Conservation (phyloP, 2,329 filamentous ascomycete species). For the Cryphonectria parasitica region DNA sequence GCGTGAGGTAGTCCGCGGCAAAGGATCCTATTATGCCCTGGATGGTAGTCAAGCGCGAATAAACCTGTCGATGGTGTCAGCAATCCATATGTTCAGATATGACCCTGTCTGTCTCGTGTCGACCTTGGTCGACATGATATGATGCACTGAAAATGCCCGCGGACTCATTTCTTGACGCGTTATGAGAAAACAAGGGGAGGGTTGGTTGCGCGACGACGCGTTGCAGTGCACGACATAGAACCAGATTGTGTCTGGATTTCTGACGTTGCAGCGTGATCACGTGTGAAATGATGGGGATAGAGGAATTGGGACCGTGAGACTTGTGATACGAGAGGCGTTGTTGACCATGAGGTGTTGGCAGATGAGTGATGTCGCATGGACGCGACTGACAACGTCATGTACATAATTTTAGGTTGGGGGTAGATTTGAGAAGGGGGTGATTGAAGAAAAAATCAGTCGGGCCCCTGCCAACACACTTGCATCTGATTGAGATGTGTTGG, state of each 20-base stretch:
- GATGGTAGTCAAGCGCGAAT: constrained; percentile 77
- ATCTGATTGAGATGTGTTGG: neutral
- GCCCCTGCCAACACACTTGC: neutral
- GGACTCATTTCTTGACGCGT: constrained; percentile 1
- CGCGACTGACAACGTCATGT: neutral
- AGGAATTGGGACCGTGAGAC: neutral
- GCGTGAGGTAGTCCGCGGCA: constrained; percentile 82
- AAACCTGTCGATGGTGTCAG: constrained; percentile 58
- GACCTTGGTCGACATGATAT: neutral
- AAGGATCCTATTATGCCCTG: constrained; percentile 79
- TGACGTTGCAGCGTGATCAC: constrained; percentile 6
- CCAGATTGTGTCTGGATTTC: neutral
- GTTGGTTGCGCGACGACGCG: neutral
- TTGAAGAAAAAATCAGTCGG: neutral
- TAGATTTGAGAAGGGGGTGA: neutral
- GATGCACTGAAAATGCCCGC: neutral
- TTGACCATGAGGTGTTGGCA: neutral
- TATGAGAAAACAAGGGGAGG: neutral
- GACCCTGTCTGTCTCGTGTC: neutral
- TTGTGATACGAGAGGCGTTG: neutral
- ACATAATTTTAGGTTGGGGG: neutral
- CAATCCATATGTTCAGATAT: neutral
- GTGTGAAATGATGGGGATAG: constrained; percentile 13
- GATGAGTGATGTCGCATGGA: neutral
- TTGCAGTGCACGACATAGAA: neutral